A percentile compares a stretch with the other conserved stretches of the same genome.
phyloP scores from a whole-genome alignment of 176 grass and related monocot species.

The Lolium rigidum region DNA sequence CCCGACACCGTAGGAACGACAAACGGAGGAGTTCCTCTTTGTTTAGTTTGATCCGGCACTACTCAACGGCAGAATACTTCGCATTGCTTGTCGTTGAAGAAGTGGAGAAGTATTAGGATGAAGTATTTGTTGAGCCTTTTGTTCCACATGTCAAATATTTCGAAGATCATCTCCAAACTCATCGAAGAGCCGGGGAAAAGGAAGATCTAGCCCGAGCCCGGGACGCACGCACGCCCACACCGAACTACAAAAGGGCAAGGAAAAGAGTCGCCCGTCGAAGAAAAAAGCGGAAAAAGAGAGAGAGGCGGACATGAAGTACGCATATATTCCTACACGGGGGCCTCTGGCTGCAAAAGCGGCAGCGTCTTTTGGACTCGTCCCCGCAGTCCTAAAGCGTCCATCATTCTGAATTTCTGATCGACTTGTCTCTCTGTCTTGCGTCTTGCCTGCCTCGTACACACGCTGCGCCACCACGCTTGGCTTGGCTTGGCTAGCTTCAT shows the following conservation, averaged over 20 bases:
- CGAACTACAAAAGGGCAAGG: background rate
- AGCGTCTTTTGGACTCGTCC: slow-evolving; percentile 32
- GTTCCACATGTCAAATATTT: too few species aligned
- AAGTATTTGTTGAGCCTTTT: too few species aligned
- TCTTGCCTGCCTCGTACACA: background rate
- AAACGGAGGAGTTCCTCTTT: too few species aligned
- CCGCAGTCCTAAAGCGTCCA: slow-evolving; percentile 19
- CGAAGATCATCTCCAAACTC: too few species aligned
- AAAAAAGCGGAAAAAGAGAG: background rate
- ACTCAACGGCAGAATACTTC: too few species aligned
- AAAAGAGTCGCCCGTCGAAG: background rate
- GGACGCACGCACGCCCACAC: background rate
- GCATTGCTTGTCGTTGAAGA: too few species aligned
- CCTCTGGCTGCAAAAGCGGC: slow-evolving; percentile 32
- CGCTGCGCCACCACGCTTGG: background rate
- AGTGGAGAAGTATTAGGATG: too few species aligned
- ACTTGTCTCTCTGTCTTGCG: background rate
- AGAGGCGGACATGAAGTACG: slow-evolving; percentile 22
- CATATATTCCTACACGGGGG: slow-evolving; percentile 25
- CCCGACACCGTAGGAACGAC: too few species aligned
- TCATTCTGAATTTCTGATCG: slow-evolving; percentile 36
- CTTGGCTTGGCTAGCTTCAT: background rate
- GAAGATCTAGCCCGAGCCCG: background rate
- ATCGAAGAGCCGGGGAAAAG: too few species aligned
- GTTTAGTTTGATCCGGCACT: too few species aligned